These are phyloP conservation scores for Mycena alexandri DNA, from an alignment of 768 basidiomycete genomes.

Conservation along the genomic window DNA sequence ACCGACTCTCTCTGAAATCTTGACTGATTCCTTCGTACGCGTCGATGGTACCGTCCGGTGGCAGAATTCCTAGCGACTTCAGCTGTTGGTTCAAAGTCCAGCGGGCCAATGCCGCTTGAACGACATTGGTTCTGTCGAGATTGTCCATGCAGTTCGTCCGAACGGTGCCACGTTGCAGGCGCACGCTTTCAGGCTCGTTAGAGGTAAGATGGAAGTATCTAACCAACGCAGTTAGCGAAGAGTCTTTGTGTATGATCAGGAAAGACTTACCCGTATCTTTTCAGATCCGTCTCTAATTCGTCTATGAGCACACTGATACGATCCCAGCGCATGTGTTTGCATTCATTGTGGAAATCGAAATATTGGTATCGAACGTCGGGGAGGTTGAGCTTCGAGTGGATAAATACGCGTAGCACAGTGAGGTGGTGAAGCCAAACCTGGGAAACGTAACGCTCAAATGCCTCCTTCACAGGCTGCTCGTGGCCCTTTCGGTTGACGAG, in stretches of 20 bases:
- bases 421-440: slow-evolving; percentile 58
- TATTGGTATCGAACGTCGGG: slow-evolving; percentile 88
- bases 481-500: slow-evolving; percentile 94
- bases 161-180: slow-evolving; percentile 80
- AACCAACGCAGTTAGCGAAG: slow-evolving; percentile 17
- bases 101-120: slow-evolving; percentile 91
- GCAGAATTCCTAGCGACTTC: slow-evolving; percentile 76
- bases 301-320: slow-evolving; percentile 88
- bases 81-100: slow-evolving; percentile 87
- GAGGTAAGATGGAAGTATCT: slow-evolving; percentile 86
- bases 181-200: slow-evolving; percentile 58
- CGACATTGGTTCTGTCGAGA: slow-evolving; percentile 96
- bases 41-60: slow-evolving; percentile 79
- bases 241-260: neutral
- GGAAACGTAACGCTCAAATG: slow-evolving; percentile 83
- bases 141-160: slow-evolving; percentile 99
- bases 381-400: slow-evolving; percentile 64
- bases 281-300: slow-evolving; percentile 76
- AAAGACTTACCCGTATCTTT: slow-evolving; percentile 71
- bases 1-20: slow-evolving; percentile 90
- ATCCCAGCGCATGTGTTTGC: slow-evolving; percentile 95
- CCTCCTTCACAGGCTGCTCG: slow-evolving; percentile 95
- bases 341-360: slow-evolving; percentile 98
- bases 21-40: slow-evolving; percentile 83
- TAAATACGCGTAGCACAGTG: slow-evolving; percentile 25